A percentile compares a stretch with the other conserved stretches of the same genome.
Conservation (phyloP, 352 stramenopile species). For the Phytophthora fragariae region DNA sequence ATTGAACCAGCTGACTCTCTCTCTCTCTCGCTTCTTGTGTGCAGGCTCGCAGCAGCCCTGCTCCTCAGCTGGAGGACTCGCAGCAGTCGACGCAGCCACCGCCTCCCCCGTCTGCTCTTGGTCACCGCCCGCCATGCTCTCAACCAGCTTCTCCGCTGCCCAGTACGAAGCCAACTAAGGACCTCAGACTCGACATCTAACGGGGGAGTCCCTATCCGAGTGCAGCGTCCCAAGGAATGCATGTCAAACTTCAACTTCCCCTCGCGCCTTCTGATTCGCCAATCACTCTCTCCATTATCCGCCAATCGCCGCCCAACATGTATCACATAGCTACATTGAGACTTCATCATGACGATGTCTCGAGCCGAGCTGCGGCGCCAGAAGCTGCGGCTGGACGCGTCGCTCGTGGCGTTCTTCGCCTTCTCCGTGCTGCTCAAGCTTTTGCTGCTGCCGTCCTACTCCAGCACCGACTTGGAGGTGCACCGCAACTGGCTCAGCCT, state of each 20-base stretch:
- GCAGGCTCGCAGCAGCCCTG: no score
- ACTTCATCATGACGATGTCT: constrained; percentile 16
- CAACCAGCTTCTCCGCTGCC: neutral
- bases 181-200: neutral
- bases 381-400: constrained; percentile 45
- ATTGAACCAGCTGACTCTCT: no score
- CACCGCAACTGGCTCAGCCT: constrained; percentile 99
- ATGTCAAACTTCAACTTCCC: constrained; percentile 27
- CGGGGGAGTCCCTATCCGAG: neutral
- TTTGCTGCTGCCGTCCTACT: constrained; percentile 94
- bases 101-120: neutral
- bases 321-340: constrained; percentile 8
- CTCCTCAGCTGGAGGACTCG: no score
- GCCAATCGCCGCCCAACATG: constrained; percentile 16
- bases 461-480: constrained; percentile 98
- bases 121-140: neutral
- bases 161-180: neutral
- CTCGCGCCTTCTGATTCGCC: neutral
- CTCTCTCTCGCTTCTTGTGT: neutral
- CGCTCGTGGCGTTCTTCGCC: constrained; percentile 56
- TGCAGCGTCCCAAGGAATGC: constrained; percentile 16
- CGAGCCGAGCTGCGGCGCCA: constrained; percentile 15
- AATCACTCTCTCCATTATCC: constrained; percentile 1
- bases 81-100: neutral
- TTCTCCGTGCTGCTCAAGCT: constrained; percentile 81